Conservation (phyloP, 2,329 filamentous ascomycete species). For the Tolypocladium sp. region DNA sequence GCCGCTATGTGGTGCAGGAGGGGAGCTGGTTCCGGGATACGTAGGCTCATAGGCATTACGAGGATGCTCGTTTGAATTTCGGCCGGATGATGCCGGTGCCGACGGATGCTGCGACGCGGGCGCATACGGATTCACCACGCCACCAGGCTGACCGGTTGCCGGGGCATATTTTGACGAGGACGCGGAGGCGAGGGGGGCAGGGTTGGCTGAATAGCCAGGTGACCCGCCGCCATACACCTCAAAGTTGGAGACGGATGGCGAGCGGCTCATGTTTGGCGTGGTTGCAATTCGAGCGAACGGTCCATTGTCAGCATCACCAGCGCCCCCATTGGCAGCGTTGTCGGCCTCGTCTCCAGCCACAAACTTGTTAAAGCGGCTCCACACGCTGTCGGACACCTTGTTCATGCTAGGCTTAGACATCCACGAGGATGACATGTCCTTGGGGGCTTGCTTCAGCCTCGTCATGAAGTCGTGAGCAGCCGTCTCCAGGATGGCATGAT, state of each 20-base stretch:
- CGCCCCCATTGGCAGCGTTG: conserved; percentile 57
- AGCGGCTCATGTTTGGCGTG: conserved; percentile 65
- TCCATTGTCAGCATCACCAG: conserved; percentile 54
- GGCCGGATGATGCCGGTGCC: conserved; percentile 16
- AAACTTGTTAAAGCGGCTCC: conserved; percentile 93
- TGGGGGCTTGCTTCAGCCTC: conserved; percentile 76
- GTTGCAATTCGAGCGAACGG: conserved; percentile 76
- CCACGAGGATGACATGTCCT: conserved; percentile 75
- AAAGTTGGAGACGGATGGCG: conserved; percentile 59
- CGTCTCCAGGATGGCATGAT: conserved; percentile 64
- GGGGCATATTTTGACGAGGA: conserved; percentile 30
- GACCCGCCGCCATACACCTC: conserved; percentile 61
- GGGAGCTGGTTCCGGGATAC: conserved; percentile 9
- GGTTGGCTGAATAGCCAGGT: conserved; percentile 17
- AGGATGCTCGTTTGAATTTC: conserved; percentile 19
- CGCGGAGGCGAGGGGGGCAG: conserved; percentile 22
- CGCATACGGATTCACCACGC: conserved; percentile 17
- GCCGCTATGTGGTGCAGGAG: conserved; percentile 5
- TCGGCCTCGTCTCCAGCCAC: conserved; percentile 87
- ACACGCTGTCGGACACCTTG: conserved; percentile 84
- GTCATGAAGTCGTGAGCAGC: conserved; percentile 76
- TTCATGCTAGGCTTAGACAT: conserved; percentile 94
- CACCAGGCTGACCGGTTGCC: conserved; percentile 7
- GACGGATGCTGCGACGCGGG: conserved; percentile 43
- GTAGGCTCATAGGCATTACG: conserved; percentile 27